A percentile compares a stretch with the other conserved stretches of the same genome.
Conservation (phyloP, 768 basidiomycete genomes). For the Boletus eberwhitei region DNA sequence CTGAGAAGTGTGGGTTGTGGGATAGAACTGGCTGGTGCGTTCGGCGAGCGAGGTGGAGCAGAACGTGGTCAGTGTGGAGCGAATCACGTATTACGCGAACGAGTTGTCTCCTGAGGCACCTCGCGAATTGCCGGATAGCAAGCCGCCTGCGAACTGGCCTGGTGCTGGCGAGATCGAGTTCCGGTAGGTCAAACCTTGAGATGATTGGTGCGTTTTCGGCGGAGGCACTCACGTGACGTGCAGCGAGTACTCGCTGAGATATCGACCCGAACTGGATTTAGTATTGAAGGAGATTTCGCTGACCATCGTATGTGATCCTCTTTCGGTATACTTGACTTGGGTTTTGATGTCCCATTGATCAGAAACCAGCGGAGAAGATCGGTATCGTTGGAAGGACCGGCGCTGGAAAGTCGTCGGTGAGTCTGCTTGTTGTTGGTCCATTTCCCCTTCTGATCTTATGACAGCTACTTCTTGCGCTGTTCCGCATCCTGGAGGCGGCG, state of each 20-base stretch:
- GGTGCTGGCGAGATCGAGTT: constrained; percentile 70
- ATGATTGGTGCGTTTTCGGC: not conserved
- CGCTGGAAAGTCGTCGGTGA: constrained; percentile 71
- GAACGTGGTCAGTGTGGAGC: constrained; percentile 86
- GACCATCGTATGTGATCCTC: constrained; percentile 47
- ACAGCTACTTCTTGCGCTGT: constrained; percentile 65
- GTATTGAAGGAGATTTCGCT: constrained; percentile 77
- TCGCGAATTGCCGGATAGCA: constrained; percentile 56
- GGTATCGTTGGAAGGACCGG: constrained; percentile 89
- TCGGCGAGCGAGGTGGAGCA: constrained; percentile 87
- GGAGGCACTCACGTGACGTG: not conserved
- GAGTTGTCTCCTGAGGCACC: constrained; percentile 73
- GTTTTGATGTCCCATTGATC: constrained; percentile 4
- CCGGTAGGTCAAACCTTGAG: constrained; percentile 41
- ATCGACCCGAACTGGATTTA: constrained; percentile 75
- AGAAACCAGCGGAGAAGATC: constrained; percentile 79
- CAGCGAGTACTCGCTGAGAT: constrained; percentile 72
- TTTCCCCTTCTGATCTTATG: not conserved
- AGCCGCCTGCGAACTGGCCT: constrained; percentile 68
- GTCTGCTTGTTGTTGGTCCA: constrained; percentile 9
- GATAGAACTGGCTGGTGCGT: constrained; percentile 77
- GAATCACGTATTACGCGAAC: constrained; percentile 74
- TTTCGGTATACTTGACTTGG: not conserved
- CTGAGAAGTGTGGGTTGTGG: not conserved
- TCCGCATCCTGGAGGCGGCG: constrained; percentile 72